These are phyloP conservation scores for Suillus fuscotomentosus DNA, from an alignment of 768 basidiomycete genomes.

Conservation along the genomic window DNA sequence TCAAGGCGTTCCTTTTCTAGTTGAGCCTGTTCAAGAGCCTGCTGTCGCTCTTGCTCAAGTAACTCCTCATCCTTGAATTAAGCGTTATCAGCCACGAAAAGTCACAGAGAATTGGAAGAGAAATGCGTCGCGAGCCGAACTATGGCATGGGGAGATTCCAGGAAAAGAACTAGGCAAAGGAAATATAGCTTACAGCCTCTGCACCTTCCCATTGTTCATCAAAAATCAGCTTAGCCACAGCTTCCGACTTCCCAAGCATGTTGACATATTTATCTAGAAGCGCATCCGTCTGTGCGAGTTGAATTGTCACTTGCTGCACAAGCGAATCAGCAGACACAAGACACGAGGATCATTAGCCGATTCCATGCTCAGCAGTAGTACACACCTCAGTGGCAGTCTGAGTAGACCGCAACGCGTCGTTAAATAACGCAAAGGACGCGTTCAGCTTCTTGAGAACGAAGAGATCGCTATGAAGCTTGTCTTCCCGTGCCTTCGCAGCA, in stretches of 20 bases:
- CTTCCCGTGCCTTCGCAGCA: conserved; percentile 50
- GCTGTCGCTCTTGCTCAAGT: conserved; percentile 44
- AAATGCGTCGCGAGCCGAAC: neutral
- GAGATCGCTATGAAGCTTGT: conserved; percentile 72
- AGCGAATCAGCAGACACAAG: neutral
- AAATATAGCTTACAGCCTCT: conserved; percentile 52
- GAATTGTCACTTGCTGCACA: conserved; percentile 58
- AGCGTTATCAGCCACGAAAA: neutral
- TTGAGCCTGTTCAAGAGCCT: conserved; percentile 24
- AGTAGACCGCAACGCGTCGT: conserved; percentile 62
- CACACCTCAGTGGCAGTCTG: conserved; percentile 71
- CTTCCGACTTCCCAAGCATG: conserved; percentile 69
- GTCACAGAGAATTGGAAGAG: no score
- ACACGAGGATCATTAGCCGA: neutral
- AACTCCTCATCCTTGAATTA: conserved; percentile 55
- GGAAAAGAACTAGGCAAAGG: neutral
- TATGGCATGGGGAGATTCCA: neutral
- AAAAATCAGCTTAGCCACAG: conserved; percentile 64
- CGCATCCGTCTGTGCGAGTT: conserved; percentile 69
- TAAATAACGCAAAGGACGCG: conserved; percentile 62
- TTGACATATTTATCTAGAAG: conserved; percentile 74
- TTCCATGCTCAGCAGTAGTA: conserved; percentile 1
- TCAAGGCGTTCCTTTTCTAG: conserved; percentile 32
- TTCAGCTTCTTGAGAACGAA: conserved; percentile 75
- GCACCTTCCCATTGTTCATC: conserved; percentile 78